These are phyloP conservation scores for Phytophthora pluvialis DNA, from an alignment of 352 stramenopile genomes.

Conservation along the genomic window DNA sequence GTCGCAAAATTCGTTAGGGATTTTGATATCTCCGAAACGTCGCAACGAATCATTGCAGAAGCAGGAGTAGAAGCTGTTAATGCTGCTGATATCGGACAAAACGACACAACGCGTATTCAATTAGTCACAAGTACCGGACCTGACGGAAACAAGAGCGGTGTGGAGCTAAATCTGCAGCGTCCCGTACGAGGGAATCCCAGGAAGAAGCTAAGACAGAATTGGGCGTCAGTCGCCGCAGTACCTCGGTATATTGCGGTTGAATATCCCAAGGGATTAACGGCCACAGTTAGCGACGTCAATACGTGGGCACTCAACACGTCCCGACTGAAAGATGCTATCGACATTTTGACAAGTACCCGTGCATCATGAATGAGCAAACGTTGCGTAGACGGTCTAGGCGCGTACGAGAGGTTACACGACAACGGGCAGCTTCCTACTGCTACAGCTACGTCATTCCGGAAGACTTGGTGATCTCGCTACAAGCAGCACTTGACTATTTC, in stretches of 20 bases:
- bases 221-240: not conserved
- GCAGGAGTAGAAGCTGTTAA: no score
- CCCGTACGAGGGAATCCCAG: not conserved
- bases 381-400: not conserved
- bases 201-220: not conserved
- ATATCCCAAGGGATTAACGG: not conserved
- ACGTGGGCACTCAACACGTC: not conserved
- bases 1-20: not conserved
- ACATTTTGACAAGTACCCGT: not conserved
- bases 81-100: not conserved
- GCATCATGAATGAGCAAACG: not conserved
- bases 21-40: not conserved
- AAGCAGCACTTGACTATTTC: not conserved
- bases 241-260: not conserved
- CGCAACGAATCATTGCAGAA: not conserved
- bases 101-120: not conserved
- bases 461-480: constrained; percentile 1
- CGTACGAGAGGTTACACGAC: not conserved
- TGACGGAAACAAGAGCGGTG: not conserved
- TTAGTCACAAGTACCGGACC: not conserved
- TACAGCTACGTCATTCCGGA: constrained; percentile 1
- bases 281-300: not conserved
- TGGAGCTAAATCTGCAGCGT: not conserved
- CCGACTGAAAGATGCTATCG: not conserved
- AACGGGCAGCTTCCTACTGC: not conserved